Percentiles rank a stretch among this genome's conserved stretches.
Evolutionary conservation across 352 stramenopile species (phyloP).

Genomic region (Phytophthora sp.): DNA sequence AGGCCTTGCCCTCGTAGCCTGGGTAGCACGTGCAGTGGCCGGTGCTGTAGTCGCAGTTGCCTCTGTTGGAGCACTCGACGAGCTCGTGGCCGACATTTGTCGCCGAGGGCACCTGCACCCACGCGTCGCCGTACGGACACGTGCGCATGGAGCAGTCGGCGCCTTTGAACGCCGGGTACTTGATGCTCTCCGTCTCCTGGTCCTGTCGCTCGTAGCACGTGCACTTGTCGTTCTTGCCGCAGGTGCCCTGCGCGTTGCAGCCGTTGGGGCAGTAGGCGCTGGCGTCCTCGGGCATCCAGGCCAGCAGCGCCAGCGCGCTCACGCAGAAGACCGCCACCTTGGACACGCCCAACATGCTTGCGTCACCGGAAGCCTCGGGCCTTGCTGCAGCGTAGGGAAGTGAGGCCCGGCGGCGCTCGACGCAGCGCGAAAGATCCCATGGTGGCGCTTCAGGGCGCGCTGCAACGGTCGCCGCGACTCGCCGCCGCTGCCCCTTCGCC

Average conservation of each 20-base stretch:
- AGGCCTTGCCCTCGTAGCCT: slow-evolving; percentile 92
- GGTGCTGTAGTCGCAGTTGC: slow-evolving; percentile 90
- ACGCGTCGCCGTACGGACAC: slow-evolving; percentile 74
- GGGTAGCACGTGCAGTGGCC: slow-evolving; percentile 92
- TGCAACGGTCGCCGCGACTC: slow-evolving; percentile 27
- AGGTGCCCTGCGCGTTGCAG: slow-evolving; percentile 88
- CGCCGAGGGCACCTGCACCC: slow-evolving; percentile 60
- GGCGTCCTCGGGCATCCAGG: slow-evolving; percentile 33
- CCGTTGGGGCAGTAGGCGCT: slow-evolving; percentile 81
- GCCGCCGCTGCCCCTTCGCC: slow-evolving; percentile 15
- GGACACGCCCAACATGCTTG: slow-evolving; percentile 47
- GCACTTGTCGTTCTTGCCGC: slow-evolving; percentile 91
- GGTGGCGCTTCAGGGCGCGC: slow-evolving; percentile 11
- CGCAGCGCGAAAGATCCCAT: slow-evolving; percentile 27
- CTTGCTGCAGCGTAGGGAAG: slow-evolving; percentile 13
- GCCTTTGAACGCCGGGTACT: slow-evolving; percentile 70
- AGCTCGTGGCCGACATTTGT: slow-evolving; percentile 80
- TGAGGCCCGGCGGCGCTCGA: background rate
- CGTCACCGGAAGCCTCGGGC: background rate
- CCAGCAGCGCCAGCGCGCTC: slow-evolving; percentile 37
- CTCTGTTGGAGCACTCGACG: slow-evolving; percentile 94
- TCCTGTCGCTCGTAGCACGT: slow-evolving; percentile 90
- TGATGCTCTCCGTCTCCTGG: slow-evolving; percentile 28
- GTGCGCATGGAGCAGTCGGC: slow-evolving; percentile 83
- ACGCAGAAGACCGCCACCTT: slow-evolving; percentile 50